These are phyloP conservation scores for Penicillium goetzii DNA, from an alignment of 495 filamentous ascomycete genomes.

Conservation along the genomic window DNA sequence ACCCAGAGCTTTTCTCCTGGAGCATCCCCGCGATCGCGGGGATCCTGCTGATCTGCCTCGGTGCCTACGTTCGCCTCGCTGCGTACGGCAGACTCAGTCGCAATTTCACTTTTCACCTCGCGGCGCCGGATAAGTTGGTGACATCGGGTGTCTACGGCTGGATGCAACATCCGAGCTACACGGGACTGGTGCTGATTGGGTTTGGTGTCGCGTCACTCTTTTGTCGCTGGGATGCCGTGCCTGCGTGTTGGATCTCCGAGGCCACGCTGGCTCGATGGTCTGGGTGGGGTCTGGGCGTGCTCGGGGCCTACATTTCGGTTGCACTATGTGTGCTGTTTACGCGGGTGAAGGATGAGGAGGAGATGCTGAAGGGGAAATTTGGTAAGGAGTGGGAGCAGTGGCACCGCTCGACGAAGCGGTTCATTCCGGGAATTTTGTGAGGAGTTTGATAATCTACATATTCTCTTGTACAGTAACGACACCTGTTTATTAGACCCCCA, in stretches of 20 bases:
- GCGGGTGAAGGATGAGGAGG: conserved; percentile 45
- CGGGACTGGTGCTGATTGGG: conserved; percentile 32
- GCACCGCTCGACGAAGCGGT: conserved; percentile 36
- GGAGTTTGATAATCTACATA: neutral
- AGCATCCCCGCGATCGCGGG: conserved; percentile 25
- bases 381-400: conserved; percentile 49
- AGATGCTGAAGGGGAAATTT: conserved; percentile 45
- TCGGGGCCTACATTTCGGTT: conserved; percentile 5
- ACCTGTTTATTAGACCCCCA: neutral
- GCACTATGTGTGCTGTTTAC: conserved; percentile 14
- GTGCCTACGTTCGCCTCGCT: conserved; percentile 37
- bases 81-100: conserved; percentile 45
- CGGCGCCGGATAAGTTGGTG: conserved; percentile 44
- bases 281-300: conserved; percentile 10
- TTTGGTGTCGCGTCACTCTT: conserved; percentile 28
- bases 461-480: neutral
- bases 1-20: conserved; percentile 37
- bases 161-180: conserved; percentile 56
- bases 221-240: conserved; percentile 39
- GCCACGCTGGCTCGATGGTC: conserved; percentile 18
- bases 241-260: conserved; percentile 29
- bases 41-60: conserved; percentile 35
- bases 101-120: conserved; percentile 53
- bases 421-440: conserved; percentile 32
- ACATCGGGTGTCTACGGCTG: conserved; percentile 49